Conservation (phyloP, 495 filamentous ascomycete species). For the Barbatosphaeria neglecta region DNA sequence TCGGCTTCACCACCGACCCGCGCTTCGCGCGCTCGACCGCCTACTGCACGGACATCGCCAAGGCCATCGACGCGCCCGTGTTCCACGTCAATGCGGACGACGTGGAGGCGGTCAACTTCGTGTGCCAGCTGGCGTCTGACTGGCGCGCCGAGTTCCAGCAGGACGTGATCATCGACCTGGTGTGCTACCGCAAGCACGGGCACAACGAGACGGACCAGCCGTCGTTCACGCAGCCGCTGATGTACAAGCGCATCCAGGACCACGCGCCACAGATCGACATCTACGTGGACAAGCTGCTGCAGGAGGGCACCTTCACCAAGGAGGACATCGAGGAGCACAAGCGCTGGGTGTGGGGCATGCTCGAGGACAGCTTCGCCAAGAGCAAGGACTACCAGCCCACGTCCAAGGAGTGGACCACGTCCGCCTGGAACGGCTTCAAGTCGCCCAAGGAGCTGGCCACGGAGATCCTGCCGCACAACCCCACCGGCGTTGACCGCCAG, state of each 20-base stretch:
- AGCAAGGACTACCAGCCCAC: conserved; percentile 96
- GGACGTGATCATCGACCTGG: conserved; percentile 93
- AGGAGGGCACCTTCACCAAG: conserved; percentile 88
- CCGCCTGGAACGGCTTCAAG: conserved; percentile 98
- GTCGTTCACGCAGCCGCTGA: conserved; percentile 96
- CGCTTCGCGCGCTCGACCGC: conserved; percentile 93
- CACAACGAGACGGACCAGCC: conserved; percentile 99
- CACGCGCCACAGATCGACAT: conserved; percentile 72
- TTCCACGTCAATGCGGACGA: conserved; percentile 99
- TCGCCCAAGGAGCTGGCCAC: conserved; percentile 93
- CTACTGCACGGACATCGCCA: conserved; percentile 98
- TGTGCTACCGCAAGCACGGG: conserved; percentile 97
- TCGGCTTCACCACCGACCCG: conserved; percentile 99
- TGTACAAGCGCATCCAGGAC: conserved; percentile 92
- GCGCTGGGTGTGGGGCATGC: conserved; percentile 99
- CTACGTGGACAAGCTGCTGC: conserved; percentile 78
- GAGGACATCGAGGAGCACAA: conserved; percentile 98
- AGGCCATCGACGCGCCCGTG: conserved; percentile 93
- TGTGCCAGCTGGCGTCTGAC: conserved; percentile 91
- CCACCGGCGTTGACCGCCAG: conserved; percentile 63
- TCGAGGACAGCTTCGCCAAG: conserved; percentile 90
- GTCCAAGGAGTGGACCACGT: conserved; percentile 95
- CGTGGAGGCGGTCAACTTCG: conserved; percentile 95
- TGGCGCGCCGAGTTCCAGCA: conserved; percentile 97
- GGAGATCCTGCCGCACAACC: conserved; percentile 85